These are phyloP conservation scores for Monosporascus sp. DNA, from an alignment of 2,329 filamentous ascomycete genomes.

Conservation along the genomic window DNA sequence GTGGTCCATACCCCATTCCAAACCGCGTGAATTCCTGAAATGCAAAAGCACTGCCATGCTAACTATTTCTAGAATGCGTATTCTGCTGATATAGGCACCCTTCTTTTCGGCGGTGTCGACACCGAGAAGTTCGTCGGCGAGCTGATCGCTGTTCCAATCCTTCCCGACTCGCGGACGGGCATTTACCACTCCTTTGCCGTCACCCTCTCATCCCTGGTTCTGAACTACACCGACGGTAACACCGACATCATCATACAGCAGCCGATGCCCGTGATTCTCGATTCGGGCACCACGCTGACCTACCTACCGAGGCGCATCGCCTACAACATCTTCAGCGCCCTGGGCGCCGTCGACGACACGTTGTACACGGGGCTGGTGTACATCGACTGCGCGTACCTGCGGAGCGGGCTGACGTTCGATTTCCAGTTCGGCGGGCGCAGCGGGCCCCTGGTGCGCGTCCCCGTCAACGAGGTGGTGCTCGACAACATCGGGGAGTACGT, in stretches of 20 bases:
- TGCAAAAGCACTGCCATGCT: neutral
- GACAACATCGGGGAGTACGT: conserved; percentile 27
- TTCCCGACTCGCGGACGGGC: conserved; percentile 36
- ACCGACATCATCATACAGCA: conserved; percentile 21
- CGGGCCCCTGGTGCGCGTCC: conserved; percentile 27
- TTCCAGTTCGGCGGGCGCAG: conserved; percentile 35
- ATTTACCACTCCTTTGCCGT: conserved; percentile 36
- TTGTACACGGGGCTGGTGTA: conserved; percentile 30
- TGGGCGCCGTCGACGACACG: conserved; percentile 35
- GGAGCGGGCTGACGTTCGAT: conserved; percentile 27
- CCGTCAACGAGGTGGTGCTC: conserved; percentile 32
- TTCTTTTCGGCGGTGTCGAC: conserved; percentile 67
- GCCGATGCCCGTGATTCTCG: conserved; percentile 50
- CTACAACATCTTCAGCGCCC: conserved; percentile 27
- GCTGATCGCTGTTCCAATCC: conserved; percentile 50
- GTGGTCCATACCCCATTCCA: conserved; percentile 9
- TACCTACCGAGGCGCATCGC: conserved; percentile 53
- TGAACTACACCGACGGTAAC: conserved; percentile 29
- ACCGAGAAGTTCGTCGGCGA: conserved; percentile 58
- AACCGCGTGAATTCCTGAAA: neutral
- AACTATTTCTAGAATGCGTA: conserved; percentile 35
- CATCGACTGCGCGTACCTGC: conserved; percentile 34
- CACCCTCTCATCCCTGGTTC: conserved; percentile 27
- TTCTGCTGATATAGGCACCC: conserved; percentile 52
- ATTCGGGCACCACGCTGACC: conserved; percentile 61